phyloP scores from a whole-genome alignment of 2,329 filamentous ascomycete genomes.

The Lasiodiplodia hormozganensis region DNA sequence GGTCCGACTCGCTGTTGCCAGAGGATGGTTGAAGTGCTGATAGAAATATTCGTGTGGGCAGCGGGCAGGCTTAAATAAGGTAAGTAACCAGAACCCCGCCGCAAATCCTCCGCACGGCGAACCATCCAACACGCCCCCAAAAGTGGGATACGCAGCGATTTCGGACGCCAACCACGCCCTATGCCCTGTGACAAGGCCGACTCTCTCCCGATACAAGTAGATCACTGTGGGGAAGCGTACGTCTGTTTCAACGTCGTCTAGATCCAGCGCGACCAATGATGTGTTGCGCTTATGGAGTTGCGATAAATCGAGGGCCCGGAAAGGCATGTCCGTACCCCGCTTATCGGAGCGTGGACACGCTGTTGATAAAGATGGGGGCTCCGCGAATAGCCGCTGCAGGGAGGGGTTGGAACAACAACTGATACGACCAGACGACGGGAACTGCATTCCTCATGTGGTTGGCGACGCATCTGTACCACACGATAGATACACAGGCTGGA shows the following conservation, averaged over 20 bases:
- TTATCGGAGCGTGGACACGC: constrained; percentile 6
- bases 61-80: not conserved
- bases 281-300: not conserved
- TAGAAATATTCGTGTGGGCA: not conserved
- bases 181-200: not conserved
- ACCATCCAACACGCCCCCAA: constrained; percentile 1
- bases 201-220: constrained; percentile 2
- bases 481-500: not conserved
- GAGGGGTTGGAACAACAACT: constrained; percentile 4
- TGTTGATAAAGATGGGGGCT: constrained; percentile 23
- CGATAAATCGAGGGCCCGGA: not conserved
- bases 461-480: not conserved
- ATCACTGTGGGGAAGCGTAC: constrained; percentile 15
- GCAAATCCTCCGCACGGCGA: constrained; percentile 16
- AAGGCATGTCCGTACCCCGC: not conserved
- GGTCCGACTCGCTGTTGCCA: not conserved
- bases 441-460: not conserved
- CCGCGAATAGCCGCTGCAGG: constrained; percentile 25
- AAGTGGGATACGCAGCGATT: constrained; percentile 18
- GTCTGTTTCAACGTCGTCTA: constrained; percentile 1
- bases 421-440: constrained; percentile 7
- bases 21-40: not conserved
- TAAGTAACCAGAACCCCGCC: constrained; percentile 4
- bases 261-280: not conserved
- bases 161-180: constrained; percentile 14